Evolutionary conservation across 352 stramenopile species (phyloP).

Genomic region (Phytophthora hibernalis): DNA sequence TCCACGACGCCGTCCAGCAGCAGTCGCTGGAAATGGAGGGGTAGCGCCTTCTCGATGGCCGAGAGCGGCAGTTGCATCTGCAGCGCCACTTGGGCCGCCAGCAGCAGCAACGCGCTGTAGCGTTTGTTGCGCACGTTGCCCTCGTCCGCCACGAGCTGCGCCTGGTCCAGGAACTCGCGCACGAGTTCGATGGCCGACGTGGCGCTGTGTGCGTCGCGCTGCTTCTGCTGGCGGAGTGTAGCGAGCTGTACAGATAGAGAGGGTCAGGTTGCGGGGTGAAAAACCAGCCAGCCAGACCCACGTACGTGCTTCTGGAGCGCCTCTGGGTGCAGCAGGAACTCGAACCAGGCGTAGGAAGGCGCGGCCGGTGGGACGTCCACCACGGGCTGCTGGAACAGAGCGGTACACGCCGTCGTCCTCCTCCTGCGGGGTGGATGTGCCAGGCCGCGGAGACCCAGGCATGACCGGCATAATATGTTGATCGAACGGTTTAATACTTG

Average conservation of each 20-base stretch:
- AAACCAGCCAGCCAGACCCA: not conserved
- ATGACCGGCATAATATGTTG: conserved; percentile 54
- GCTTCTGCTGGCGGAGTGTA: conserved; percentile 56
- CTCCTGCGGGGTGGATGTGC: conserved; percentile 43
- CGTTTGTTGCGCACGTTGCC: conserved; percentile 79
- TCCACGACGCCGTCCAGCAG: conserved; percentile 85
- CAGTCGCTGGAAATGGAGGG: conserved; percentile 82
- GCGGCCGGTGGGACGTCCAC: conserved; percentile 72
- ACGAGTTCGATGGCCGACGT: conserved; percentile 82
- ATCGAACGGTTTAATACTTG: too few species aligned
- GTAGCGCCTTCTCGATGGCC: conserved; percentile 64
- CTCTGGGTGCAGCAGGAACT: conserved; percentile 85
- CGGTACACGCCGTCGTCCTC: conserved; percentile 81
- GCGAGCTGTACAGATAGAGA: conserved; percentile 43
- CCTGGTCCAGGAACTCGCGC: conserved; percentile 86
- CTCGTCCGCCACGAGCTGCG: conserved; percentile 81
- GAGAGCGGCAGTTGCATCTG: conserved; percentile 73
- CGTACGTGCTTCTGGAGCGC: conserved; percentile 79
- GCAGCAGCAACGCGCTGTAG: conserved; percentile 70
- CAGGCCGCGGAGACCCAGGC: conserved; percentile 67
- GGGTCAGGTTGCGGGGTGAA: conserved; percentile 16
- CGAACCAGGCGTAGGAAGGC: conserved; percentile 84
- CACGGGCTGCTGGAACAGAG: conserved; percentile 85
- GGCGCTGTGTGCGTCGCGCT: conserved; percentile 52
- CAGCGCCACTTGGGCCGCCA: conserved; percentile 79